Percentiles rank a stretch among this genome's conserved stretches.
Conservation (phyloP, 176 grass and related monocot genomes). For the Oryza brachyantha region DNA sequence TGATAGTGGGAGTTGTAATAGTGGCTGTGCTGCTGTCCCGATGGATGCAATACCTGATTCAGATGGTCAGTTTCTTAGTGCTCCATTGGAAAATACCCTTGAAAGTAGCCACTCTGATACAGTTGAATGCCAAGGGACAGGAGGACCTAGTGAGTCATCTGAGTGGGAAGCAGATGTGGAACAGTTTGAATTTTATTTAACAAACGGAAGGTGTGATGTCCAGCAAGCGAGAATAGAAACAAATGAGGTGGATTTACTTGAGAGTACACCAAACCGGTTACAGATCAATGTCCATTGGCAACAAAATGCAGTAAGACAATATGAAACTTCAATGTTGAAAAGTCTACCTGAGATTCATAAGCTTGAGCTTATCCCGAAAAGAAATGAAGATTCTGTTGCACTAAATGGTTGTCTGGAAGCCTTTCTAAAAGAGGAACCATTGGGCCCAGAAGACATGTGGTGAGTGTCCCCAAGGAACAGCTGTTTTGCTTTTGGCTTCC, state of each 20-base stretch:
- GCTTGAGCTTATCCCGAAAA: constrained; percentile 57
- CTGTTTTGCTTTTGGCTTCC: constrained; percentile 37
- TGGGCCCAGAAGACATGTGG: constrained; percentile 94
- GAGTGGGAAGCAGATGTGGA: constrained; percentile 1
- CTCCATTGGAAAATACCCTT: constrained; percentile 27
- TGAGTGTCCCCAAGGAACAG: constrained; percentile 42
- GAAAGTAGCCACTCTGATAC: constrained; percentile 11
- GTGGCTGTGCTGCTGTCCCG: background rate
- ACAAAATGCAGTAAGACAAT: constrained; percentile 19
- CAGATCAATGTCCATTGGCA: constrained; percentile 68
- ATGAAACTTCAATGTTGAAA: constrained; percentile 46
- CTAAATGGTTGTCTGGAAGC: constrained; percentile 82
- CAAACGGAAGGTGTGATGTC: constrained; percentile 48
- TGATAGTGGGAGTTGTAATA: constrained; percentile 29
- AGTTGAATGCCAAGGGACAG: constrained; percentile 25
- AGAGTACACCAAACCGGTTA: constrained; percentile 46
- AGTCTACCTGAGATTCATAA: constrained; percentile 76
- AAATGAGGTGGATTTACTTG: constrained; percentile 33
- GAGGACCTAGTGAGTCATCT: constrained; percentile 22
- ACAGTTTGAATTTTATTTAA: constrained; percentile 68
- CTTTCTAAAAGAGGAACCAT: constrained; percentile 83
- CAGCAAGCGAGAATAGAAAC: constrained; percentile 66
- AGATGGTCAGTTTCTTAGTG: constrained; percentile 20
- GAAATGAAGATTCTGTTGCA: constrained; percentile 62
- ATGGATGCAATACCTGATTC: constrained; percentile 38